These are phyloP conservation scores for Flammula alnicola DNA, from an alignment of 1,284 basidiomycete genomes.

Conservation along the genomic window DNA sequence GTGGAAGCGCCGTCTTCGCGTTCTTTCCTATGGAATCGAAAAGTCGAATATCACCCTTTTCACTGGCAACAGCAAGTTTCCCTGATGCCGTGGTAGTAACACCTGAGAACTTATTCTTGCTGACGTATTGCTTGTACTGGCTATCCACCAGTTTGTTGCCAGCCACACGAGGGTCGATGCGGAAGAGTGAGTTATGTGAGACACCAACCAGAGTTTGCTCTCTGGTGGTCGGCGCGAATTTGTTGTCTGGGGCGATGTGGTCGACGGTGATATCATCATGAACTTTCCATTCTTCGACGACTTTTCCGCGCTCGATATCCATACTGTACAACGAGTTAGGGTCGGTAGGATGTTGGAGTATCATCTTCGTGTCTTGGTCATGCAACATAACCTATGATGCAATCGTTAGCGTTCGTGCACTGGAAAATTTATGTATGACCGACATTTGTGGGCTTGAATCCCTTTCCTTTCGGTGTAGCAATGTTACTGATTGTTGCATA, in stretches of 20 bases:
- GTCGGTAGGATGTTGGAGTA: constrained; percentile 87
- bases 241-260: constrained; percentile 91
- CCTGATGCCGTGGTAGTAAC: constrained; percentile 89
- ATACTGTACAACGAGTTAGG: constrained; percentile 89
- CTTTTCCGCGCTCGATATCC: constrained; percentile 95
- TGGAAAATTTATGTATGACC: constrained; percentile 20
- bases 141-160: constrained; percentile 94
- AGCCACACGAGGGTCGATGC: constrained; percentile 92
- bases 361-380: constrained; percentile 96
- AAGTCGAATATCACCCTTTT: constrained; percentile 96
- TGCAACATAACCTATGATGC: constrained; percentile 90
- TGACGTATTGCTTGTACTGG: constrained; percentile 95
- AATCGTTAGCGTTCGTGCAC: constrained; percentile 3
- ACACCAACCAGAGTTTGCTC: constrained; percentile 94
- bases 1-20: constrained; percentile 97
- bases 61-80: constrained; percentile 90
- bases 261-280: constrained; percentile 87
- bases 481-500: constrained; percentile 89
- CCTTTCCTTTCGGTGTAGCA: constrained; percentile 80
- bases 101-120: constrained; percentile 96
- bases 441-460: constrained; percentile 88
- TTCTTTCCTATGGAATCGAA: constrained; percentile 98
- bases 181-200: constrained; percentile 95
- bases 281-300: constrained; percentile 99
- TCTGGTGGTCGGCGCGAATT: constrained; percentile 93